Percentiles rank a stretch among this genome's conserved stretches.
phyloP scores from a whole-genome alignment of 1,284 basidiomycete species.

The Kalmanozyma brasiliensis region DNA sequence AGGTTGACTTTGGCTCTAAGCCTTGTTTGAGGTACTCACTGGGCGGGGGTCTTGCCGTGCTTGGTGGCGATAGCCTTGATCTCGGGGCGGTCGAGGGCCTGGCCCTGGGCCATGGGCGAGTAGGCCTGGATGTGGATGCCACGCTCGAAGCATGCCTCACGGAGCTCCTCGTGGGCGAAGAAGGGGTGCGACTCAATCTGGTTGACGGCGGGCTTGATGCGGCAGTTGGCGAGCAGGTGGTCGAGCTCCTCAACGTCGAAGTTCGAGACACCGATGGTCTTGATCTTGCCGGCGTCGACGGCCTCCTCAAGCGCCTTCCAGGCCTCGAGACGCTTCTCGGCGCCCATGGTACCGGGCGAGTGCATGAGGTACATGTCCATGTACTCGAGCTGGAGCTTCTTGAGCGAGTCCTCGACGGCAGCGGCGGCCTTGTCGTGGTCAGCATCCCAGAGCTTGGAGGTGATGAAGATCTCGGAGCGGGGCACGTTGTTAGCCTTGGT shows the following conservation, averaged over 20 bases:
- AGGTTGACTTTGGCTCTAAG: neutral
- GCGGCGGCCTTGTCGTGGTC: constrained; percentile 64
- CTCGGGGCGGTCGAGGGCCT: constrained; percentile 62
- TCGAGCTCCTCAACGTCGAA: constrained; percentile 66
- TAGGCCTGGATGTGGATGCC: constrained; percentile 67
- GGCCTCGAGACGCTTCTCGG: constrained; percentile 61
- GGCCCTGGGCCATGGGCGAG: constrained; percentile 67
- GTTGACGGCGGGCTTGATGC: constrained; percentile 67
- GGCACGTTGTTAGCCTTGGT: constrained; percentile 57
- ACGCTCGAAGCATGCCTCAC: constrained; percentile 60
- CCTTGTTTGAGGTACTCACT: constrained; percentile 16
- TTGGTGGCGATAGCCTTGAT: constrained; percentile 65
- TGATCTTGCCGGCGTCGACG: constrained; percentile 66
- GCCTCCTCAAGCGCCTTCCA: constrained; percentile 66
- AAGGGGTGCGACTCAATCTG: constrained; percentile 68
- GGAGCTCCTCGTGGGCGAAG: constrained; percentile 66
- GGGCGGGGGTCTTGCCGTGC: constrained; percentile 67
- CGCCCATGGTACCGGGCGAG: constrained; percentile 64
- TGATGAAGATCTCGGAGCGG: constrained; percentile 68
- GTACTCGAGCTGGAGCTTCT: constrained; percentile 65
- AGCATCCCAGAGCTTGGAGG: constrained; percentile 67
- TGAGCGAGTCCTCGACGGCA: constrained; percentile 66
- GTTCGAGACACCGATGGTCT: constrained; percentile 67
- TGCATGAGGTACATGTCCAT: constrained; percentile 66
- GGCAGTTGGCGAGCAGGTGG: constrained; percentile 60